Evolutionary conservation across 805 yeast species (phyloP), one percentile per base, ranked within the genome.

Genomic region (Kluyveromyces dobzhanskii): DNA sequence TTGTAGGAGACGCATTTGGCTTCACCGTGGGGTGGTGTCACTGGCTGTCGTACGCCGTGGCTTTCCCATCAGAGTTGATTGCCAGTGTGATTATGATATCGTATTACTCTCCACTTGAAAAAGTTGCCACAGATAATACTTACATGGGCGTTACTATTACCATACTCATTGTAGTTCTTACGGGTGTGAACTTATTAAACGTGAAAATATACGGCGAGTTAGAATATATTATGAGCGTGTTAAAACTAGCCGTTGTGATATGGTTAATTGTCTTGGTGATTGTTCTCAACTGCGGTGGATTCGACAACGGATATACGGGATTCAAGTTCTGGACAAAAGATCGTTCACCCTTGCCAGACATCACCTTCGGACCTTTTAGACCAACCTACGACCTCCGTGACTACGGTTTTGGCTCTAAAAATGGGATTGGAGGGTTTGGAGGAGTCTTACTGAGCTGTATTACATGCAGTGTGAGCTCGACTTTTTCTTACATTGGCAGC

Each of bases 61-160:
- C 86, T 0, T 62, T 84, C 43, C 87, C 94, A 0, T 76, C 88
- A 0, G 94, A 85, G 52, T 70, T 85, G 3, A 81, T 85, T 10
- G 94, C 94, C 0, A 81, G 85, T 14, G 76, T 85, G 0, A 78
- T 85, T 23, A 73, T 85, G 78, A 61, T 85, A 32, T 72, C 83
- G 30, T 85, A 76, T 53, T 85, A 77, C 54, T 70, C 76, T 2
- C 54, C 67, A 29, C 61, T 83, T 36, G 56, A 71, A 12, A 65
- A 76, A 10, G 71, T 80, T 0, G 49, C 61, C 7, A 57, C 61
- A 3, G 56, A 66, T 5, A 56, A 74, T 1, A 64, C 75, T 6
- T 17, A 30, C 3, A 30, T 32, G 21, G 82, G 81, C 3, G 80
- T 78, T 16, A 83, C 85, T 63, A 67, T 81, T 1, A 54, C 82